phyloP scores from a whole-genome alignment of 768 basidiomycete genomes.

The Suillus clintonianus region DNA sequence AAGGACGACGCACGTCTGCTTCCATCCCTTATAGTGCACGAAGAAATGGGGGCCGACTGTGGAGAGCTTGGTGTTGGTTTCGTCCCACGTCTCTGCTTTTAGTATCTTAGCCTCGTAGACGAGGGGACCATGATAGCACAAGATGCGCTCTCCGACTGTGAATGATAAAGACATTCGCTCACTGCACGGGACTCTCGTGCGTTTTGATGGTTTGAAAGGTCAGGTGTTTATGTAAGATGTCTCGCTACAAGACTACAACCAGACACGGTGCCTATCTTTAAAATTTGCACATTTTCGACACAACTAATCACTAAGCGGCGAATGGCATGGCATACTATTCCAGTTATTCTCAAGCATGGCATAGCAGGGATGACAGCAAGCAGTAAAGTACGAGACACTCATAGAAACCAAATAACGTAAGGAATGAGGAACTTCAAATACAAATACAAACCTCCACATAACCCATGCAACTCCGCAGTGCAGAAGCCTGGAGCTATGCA shows the following conservation, averaged over 20 bases:
- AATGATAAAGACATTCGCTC: conserved; percentile 37
- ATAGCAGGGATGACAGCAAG: neutral
- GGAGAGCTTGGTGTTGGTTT: conserved; percentile 59
- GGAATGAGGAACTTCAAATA: neutral
- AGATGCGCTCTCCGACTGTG: conserved; percentile 70
- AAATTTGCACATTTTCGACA: neutral
- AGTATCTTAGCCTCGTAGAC: conserved; percentile 97
- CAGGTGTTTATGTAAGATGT: neutral
- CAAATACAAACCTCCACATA: neutral
- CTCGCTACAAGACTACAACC: no score
- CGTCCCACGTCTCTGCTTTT: conserved; percentile 63
- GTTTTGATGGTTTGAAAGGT: conserved; percentile 2
- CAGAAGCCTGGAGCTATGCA: neutral
- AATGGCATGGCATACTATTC: no score
- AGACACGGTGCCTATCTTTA: neutral
- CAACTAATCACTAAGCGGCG: neutral
- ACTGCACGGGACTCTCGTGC: neutral
- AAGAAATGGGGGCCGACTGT: conserved; percentile 80
- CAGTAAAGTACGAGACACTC: neutral
- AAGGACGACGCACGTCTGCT: conserved; percentile 72
- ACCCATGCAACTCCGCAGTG: neutral
- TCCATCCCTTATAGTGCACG: conserved; percentile 99
- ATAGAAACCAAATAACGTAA: neutral
- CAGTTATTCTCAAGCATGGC: neutral
- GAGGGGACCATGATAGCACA: conserved; percentile 94